phyloP scores from a whole-genome alignment of 352 stramenopile species.

The Plasmopara viticola region DNA sequence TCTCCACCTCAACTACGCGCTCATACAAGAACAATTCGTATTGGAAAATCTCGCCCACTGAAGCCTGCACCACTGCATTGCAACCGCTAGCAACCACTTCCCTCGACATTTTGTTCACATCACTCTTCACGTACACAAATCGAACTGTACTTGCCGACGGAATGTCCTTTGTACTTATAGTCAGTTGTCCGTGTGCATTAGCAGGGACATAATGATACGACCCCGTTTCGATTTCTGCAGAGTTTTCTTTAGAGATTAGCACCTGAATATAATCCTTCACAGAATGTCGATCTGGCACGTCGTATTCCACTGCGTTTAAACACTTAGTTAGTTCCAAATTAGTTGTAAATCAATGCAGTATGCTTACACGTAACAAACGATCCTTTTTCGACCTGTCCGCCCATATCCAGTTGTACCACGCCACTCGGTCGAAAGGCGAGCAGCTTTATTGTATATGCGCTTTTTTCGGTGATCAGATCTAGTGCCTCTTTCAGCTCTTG shows the following conservation, averaged over 20 bases:
- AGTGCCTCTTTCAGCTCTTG: constrained; percentile 73
- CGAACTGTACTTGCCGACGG: constrained; percentile 58
- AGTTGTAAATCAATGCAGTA: background rate
- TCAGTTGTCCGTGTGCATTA: constrained; percentile 60
- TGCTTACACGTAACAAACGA: constrained; percentile 71
- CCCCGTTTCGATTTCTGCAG: constrained; percentile 63
- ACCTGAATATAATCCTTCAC: constrained; percentile 85
- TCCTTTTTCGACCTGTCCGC: constrained; percentile 76
- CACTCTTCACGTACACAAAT: constrained; percentile 83
- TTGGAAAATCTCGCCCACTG: constrained; percentile 84
- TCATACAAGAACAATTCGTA: constrained; percentile 86
- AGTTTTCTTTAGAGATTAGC: constrained; percentile 67
- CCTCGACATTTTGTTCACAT: constrained; percentile 82
- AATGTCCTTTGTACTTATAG: constrained; percentile 72
- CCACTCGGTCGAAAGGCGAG: constrained; percentile 75
- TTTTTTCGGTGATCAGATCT: constrained; percentile 58
- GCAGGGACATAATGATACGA: constrained; percentile 70
- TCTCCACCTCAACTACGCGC: constrained; percentile 83
- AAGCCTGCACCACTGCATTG: constrained; percentile 77
- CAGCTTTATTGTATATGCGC: constrained; percentile 60
- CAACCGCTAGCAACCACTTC: constrained; percentile 81
- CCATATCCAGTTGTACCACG: constrained; percentile 79
- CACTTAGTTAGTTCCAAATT: constrained; percentile 3
- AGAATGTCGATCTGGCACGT: constrained; percentile 75
- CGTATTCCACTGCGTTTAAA: constrained; percentile 57